phyloP scores from a whole-genome alignment of 257 asterid genomes.

The Penstemon davidsonii region DNA sequence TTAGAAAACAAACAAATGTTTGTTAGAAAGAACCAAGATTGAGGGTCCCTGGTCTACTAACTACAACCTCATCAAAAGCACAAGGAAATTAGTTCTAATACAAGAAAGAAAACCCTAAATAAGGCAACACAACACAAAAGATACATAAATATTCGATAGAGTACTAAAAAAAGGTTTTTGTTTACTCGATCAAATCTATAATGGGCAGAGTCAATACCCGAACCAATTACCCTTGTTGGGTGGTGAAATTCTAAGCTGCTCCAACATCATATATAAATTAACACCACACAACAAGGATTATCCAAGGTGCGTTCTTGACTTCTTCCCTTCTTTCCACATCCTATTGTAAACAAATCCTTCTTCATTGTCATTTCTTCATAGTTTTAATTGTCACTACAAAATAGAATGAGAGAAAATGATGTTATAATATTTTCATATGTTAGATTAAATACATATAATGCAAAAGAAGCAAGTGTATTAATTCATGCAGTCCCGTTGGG shows the following conservation, averaged over 20 bases:
- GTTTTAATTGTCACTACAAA: slow-evolving; percentile 3
- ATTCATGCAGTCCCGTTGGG: no score
- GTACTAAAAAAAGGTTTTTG: slow-evolving; percentile 22
- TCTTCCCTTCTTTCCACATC: slow-evolving; percentile 24
- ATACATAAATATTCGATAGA: slow-evolving; percentile 11
- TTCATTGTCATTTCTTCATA: neutral
- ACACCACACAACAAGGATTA: neutral
- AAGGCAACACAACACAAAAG: slow-evolving; percentile 2
- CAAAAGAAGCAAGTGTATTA: no score
- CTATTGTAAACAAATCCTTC: slow-evolving; percentile 27
- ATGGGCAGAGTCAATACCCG: slow-evolving; percentile 71
- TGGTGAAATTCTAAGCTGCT: slow-evolving; percentile 31
- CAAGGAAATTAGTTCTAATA: neutral
- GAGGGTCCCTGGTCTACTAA: slow-evolving; percentile 8
- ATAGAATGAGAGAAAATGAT: neutral
- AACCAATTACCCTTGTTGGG: slow-evolving; percentile 56
- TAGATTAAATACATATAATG: neutral
- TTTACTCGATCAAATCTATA: slow-evolving; percentile 14
- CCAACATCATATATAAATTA: neutral
- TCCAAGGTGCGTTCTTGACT: slow-evolving; percentile 52
- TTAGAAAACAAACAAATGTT: neutral
- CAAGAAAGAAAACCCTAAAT: neutral
- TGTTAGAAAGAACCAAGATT: neutral
- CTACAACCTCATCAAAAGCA: neutral
- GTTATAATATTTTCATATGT: no score